These are phyloP conservation scores for Colletotrichum sp. DNA, from an alignment of 2,329 filamentous ascomycete species.

Conservation along the genomic window DNA sequence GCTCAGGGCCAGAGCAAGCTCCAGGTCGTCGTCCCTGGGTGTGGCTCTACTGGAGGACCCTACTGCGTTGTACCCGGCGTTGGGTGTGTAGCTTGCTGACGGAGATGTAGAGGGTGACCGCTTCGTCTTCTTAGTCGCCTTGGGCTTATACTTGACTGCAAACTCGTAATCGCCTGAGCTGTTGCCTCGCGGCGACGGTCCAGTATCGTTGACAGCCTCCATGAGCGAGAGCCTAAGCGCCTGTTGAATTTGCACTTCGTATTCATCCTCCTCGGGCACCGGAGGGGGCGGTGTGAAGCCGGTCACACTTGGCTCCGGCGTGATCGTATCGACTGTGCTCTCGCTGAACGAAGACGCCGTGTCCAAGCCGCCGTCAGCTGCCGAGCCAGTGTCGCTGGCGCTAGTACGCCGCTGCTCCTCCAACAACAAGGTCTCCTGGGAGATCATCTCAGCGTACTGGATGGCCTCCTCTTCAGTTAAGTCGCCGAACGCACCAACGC, in stretches of 20 bases:
- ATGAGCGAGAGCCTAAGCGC: slow-evolving; percentile 67
- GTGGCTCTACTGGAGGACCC: slow-evolving; percentile 13
- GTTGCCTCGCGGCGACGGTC: slow-evolving; percentile 48
- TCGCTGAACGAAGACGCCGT: slow-evolving; percentile 46
- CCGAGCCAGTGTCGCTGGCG: slow-evolving; percentile 54
- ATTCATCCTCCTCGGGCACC: slow-evolving; percentile 51
- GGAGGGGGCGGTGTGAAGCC: slow-evolving; percentile 40
- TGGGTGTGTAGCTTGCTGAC: slow-evolving; percentile 39
- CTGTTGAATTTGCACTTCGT: slow-evolving; percentile 66
- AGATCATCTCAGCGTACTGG: slow-evolving; percentile 70
- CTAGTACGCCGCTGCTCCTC: slow-evolving; percentile 63
- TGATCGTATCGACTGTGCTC: slow-evolving; percentile 52
- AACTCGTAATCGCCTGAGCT: slow-evolving; percentile 57
- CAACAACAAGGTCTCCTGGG: slow-evolving; percentile 62
- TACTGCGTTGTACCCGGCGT: neutral
- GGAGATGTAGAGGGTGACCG: slow-evolving; percentile 38
- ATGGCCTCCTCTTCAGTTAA: slow-evolving; percentile 71
- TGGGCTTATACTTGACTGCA: slow-evolving; percentile 53
- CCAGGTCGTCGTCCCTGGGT: slow-evolving; percentile 59
- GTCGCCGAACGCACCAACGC: slow-evolving; percentile 72
- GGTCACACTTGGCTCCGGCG: slow-evolving; percentile 59
- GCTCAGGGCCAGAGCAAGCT: slow-evolving; percentile 65
- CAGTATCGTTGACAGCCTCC: slow-evolving; percentile 56
- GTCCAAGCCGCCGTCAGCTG: slow-evolving; percentile 51
- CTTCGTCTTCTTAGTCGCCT: slow-evolving; percentile 45